Evolutionary conservation across 371 early-diverging fungal genomes (phyloP), one percentile per base, ranked within the genome.

Genomic region (Parasitella parasitica): DNA sequence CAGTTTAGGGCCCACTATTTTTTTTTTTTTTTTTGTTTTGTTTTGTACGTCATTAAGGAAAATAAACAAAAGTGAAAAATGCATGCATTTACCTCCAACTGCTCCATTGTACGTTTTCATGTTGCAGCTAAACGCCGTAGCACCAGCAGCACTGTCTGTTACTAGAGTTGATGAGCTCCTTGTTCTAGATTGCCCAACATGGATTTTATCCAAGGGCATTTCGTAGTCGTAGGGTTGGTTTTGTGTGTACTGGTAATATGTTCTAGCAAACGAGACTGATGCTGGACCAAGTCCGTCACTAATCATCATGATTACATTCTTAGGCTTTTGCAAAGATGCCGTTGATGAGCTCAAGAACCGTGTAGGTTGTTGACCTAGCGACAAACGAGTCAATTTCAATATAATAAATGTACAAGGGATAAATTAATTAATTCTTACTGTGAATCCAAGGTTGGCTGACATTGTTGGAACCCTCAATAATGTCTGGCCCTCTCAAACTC

Each of bases 111-210:
- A 94, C 0, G 93, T 84, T 78, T 96, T 96, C 20, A 85, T 41
- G 6, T 78, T 89, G 66, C 95, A 96, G 2, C 94, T 77, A 76
- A 93, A 96, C 0, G 96, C 96, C 0, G 97, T 97, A 2, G 97
- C 98, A 3, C 96, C 98, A 15, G 98, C 96, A 3, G 97, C 98
- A 36, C 94, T 94, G 72, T 98, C 98, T 0, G 98, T 97, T 3
- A 98, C 86, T 20, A 94, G 73, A 57, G 89, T 87, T 56, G 78
- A 75, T 24, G 89, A 87, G 57, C 93, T 92, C 26, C 92, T 76
- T 2, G 97, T 98, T 26, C 98, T 83, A 22, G 93, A 92, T 13
- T 90, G 69, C 11, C 98, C 97, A 6, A 95, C 86, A 15, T 94
- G 85, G 18, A 97, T 90, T 39, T 82, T 71, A 71, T 97, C 98